phyloP scores from a whole-genome alignment of 1,284 basidiomycete genomes.

The Trametes sp. region DNA sequence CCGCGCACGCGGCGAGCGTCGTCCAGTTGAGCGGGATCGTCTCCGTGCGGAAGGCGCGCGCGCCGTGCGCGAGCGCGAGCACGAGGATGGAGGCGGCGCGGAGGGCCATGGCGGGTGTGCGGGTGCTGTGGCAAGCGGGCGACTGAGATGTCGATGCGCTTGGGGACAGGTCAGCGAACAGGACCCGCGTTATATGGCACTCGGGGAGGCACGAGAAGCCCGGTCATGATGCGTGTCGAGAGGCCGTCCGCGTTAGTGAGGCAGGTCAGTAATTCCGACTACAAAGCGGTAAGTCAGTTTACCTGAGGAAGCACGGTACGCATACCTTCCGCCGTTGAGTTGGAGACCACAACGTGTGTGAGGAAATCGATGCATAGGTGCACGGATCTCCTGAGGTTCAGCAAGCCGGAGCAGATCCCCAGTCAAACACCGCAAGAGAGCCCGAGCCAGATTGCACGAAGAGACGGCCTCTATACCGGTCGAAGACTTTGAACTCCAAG shows the following conservation, averaged over 20 bases:
- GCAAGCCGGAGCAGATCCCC: slow-evolving; percentile 4
- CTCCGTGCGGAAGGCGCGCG: slow-evolving; percentile 15
- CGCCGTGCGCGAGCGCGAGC: slow-evolving; percentile 14
- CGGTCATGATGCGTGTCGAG: background rate
- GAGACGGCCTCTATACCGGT: background rate
- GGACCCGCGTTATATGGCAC: slow-evolving; percentile 10
- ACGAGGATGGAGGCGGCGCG: slow-evolving; percentile 6
- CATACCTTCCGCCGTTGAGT: background rate
- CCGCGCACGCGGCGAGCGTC: slow-evolving; percentile 30
- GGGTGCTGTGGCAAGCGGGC: background rate
- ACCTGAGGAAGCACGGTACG: slow-evolving; percentile 7
- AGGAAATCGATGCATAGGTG: background rate
- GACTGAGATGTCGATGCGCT: background rate
- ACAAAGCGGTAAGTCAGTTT: slow-evolving; percentile 2
- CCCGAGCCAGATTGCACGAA: background rate
- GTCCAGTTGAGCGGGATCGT: slow-evolving; percentile 30
- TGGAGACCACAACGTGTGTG: background rate
- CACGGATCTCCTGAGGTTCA: background rate
- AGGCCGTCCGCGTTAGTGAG: background rate
- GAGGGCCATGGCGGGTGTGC: slow-evolving; percentile 1
- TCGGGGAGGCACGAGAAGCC: slow-evolving; percentile 14
- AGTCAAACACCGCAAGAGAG: slow-evolving; percentile 16
- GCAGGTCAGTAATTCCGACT: background rate
- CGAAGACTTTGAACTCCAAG: background rate
- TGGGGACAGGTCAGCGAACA: background rate